Percentiles rank a stretch among this genome's conserved stretches.
phyloP scores from a whole-genome alignment of 495 filamentous ascomycete species.

The Talaromyces stipitatus region DNA sequence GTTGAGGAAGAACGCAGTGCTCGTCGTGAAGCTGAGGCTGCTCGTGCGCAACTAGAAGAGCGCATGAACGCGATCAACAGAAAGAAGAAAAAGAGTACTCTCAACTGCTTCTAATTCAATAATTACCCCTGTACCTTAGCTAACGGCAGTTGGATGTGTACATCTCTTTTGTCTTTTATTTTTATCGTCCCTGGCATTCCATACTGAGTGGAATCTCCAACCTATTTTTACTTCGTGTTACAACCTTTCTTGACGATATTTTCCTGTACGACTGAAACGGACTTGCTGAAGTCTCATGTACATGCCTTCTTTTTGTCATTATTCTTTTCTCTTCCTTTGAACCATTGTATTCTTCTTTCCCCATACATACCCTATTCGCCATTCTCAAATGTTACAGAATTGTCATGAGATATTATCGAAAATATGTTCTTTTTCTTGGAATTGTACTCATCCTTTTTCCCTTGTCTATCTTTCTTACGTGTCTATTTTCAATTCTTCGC shows the following conservation, averaged over 20 bases:
- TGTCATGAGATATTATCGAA: not conserved
- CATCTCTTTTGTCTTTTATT: not conserved
- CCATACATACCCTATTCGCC: not conserved
- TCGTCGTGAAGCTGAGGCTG: constrained; percentile 78
- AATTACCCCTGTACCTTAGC: not conserved
- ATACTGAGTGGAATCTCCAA: not conserved
- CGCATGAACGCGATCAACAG: constrained; percentile 84
- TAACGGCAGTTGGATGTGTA: not conserved
- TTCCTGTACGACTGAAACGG: not conserved
- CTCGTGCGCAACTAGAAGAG: constrained; percentile 81
- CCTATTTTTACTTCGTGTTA: not conserved
- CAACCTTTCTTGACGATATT: constrained; percentile 2
- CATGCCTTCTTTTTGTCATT: constrained; percentile 13
- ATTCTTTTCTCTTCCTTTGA: not conserved
- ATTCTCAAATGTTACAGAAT: constrained; percentile 4
- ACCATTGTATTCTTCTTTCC: constrained; percentile 12
- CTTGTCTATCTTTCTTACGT: constrained; percentile 7
- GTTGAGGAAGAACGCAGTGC: constrained; percentile 92
- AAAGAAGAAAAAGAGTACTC: constrained; percentile 91
- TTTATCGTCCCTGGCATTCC: no score
- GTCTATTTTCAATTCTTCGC: constrained; percentile 4
- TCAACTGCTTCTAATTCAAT: constrained; percentile 81
- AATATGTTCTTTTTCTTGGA: not conserved
- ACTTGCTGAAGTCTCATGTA: constrained; percentile 4
- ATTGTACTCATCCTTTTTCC: constrained; percentile 9